A percentile compares a stretch with the other conserved stretches of the same genome.
Conservation (phyloP, 2,329 filamentous ascomycete species). For the Diaporthe velutina region DNA sequence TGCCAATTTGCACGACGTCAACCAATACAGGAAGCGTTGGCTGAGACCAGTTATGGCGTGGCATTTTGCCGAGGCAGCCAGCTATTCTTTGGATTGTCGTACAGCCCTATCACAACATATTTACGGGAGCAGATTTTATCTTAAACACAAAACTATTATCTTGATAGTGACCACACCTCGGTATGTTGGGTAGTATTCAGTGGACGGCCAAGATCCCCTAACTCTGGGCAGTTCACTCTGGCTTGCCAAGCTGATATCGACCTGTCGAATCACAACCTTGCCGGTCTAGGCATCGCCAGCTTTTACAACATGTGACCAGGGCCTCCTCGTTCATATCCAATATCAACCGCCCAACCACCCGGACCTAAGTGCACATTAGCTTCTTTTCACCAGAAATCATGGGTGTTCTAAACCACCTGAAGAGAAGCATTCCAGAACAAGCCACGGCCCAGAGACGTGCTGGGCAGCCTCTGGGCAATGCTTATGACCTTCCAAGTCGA, state of each 20-base stretch:
- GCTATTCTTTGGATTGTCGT: background rate
- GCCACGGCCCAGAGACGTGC: background rate
- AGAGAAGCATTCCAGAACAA: background rate
- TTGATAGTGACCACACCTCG: background rate
- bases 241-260: conserved; percentile 24
- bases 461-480: conserved; percentile 14
- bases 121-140: background rate
- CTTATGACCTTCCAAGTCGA: conserved; percentile 24
- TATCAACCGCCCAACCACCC: background rate
- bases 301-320: background rate
- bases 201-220: conserved; percentile 7
- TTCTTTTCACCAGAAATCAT: background rate
- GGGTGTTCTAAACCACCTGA: background rate
- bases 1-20: background rate
- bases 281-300: background rate
- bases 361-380: background rate
- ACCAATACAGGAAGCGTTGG: background rate
- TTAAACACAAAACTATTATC: background rate
- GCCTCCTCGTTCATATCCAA: background rate
- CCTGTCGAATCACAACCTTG: conserved; percentile 17
- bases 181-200: background rate
- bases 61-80: background rate
- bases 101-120: background rate
- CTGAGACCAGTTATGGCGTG: background rate
- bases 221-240: background rate